Conservation (phyloP, 2,329 filamentous ascomycete species). For the Thelonectria rubi region DNA sequence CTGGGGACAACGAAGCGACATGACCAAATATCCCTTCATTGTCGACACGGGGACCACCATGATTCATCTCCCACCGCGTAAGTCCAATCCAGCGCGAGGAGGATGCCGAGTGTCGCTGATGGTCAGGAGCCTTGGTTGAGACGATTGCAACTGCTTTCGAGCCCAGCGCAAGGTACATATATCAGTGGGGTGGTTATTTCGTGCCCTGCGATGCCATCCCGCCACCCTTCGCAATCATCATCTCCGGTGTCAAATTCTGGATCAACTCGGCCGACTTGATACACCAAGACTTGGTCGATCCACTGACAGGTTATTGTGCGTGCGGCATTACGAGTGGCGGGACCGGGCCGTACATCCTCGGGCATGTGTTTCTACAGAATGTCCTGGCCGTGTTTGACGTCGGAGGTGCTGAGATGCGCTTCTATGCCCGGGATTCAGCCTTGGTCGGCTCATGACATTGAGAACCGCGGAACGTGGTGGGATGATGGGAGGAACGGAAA, state of each 20-base stretch:
- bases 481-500: slow-evolving; percentile 16
- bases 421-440: slow-evolving; percentile 46
- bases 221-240: slow-evolving; percentile 56
- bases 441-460: background rate
- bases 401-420: slow-evolving; percentile 56
- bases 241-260: slow-evolving; percentile 55
- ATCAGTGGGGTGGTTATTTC: slow-evolving; percentile 59
- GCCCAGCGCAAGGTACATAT: slow-evolving; percentile 57
- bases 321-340: slow-evolving; percentile 57
- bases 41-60: slow-evolving; percentile 63
- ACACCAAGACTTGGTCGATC: slow-evolving; percentile 54
- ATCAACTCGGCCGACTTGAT: slow-evolving; percentile 60
- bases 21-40: slow-evolving; percentile 58
- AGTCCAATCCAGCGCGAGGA: slow-evolving; percentile 31
- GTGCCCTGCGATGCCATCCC: slow-evolving; percentile 58
- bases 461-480: slow-evolving; percentile 2
- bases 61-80: slow-evolving; percentile 59
- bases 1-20: slow-evolving; percentile 54
- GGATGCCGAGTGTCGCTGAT: slow-evolving; percentile 5
- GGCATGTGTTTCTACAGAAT: slow-evolving; percentile 61
- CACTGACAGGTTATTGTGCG: slow-evolving; percentile 58
- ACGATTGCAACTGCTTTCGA: slow-evolving; percentile 57
- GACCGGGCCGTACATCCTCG: slow-evolving; percentile 58
- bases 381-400: slow-evolving; percentile 60
- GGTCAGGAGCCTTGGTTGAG: slow-evolving; percentile 53